Evolutionary conservation across 305 asterid species (phyloP).

Genomic region (Solanum hybrid): DNA sequence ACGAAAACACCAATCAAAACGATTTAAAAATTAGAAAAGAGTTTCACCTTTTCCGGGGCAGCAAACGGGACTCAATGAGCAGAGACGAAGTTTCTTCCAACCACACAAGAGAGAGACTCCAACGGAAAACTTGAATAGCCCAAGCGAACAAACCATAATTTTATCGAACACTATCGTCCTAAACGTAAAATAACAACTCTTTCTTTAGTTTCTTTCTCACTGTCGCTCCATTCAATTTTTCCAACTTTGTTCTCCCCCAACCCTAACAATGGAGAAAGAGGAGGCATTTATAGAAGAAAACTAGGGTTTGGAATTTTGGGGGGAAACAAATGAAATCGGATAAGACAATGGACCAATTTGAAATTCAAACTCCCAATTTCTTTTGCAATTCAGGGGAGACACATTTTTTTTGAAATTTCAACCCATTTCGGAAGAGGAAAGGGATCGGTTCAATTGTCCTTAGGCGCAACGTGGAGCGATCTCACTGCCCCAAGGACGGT

Average conservation of each 20-base stretch:
- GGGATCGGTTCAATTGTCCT: no score
- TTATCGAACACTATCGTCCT: background rate
- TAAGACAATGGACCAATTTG: no score
- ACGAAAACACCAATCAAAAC: no score
- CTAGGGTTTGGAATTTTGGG: background rate
- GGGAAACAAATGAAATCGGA: no score
- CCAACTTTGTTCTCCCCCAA: background rate
- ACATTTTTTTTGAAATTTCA: no score
- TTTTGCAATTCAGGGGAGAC: no score
- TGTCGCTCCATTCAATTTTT: no score
- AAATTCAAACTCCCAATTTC: no score
- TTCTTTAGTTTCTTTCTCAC: background rate
- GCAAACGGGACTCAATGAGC: background rate
- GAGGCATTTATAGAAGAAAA: background rate
- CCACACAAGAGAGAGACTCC: background rate
- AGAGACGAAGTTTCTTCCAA: background rate
- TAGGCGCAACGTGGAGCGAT: no score
- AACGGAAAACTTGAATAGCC: background rate
- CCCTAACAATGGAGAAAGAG: background rate
- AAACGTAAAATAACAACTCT: background rate
- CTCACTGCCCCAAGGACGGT: no score
- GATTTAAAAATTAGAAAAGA: no score
- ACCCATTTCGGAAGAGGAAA: no score
- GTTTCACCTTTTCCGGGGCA: background rate
- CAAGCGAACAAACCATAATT: background rate